Conservation (phyloP, 306 rosid species). For the Quercus alba region DNA sequence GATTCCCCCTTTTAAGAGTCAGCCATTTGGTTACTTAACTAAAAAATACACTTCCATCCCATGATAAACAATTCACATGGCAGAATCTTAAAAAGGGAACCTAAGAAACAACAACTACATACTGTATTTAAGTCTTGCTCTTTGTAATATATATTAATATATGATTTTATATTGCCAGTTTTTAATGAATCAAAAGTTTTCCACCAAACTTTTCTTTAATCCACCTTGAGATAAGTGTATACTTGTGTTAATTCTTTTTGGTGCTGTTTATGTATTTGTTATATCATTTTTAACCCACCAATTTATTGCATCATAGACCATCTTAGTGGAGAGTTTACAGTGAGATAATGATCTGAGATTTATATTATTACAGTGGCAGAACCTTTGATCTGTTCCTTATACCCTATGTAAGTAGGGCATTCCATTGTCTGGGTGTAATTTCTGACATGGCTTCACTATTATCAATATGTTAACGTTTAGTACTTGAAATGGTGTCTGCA, state of each 20-base stretch:
- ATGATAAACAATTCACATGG: no score
- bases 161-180: background rate
- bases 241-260: background rate
- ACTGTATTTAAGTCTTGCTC: no score
- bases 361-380: background rate
- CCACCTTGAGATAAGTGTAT: background rate
- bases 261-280: background rate
- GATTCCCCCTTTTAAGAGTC: accelerated
- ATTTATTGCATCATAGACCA: background rate
- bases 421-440: background rate
- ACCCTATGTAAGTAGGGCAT: background rate
- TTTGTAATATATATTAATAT: background rate
- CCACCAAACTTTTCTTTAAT: background rate
- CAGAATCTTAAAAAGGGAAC: no score
- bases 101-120: no score
- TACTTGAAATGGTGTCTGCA: background rate
- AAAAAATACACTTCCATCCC: no score
- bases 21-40: no score
- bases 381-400: background rate
- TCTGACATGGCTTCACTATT: background rate
- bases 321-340: background rate
- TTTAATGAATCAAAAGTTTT: background rate
- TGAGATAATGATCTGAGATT: background rate
- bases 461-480: background rate
- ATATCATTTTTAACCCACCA: background rate